Base-by-base conservation (phyloP, 257 asterid species). In the Penstemon davidsonii region DNA sequence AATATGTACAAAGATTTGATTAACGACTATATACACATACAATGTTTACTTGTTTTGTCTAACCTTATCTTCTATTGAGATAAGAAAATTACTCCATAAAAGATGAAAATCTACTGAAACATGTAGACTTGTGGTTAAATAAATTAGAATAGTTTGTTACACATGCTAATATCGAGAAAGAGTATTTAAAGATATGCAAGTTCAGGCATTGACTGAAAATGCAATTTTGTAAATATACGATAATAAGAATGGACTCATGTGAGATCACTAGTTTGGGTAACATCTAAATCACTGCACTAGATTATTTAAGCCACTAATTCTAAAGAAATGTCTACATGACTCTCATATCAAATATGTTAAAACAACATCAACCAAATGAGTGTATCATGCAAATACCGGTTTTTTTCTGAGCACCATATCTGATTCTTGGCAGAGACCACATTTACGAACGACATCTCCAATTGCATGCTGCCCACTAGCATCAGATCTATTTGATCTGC, bases 401-500 rank as follows among this genome's bases (percentile, higher is more conserved):
- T 84, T 93, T 79, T 84, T 81, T 68, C 76, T 87, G 71, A 90
- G 97, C 69, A 88, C 92, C 99, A 93, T 88, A 73, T 93, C 90
- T 55, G 88, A 85, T 74, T 83, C 96, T 77, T 75, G 88, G 75
- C 99, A 93, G 67, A 78, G 82, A 61, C 82, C 81, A 69, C 99
- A 93, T 83, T 83, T 84, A 65, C 96, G 82, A 78, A 93, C 91
- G 55, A 90, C 74, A 52, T 78, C 92, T 47, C 94, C 90, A 76
- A 67, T 74, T 64, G 82, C 52, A 71, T 84, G 81, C 71, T 81
- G 95, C 63, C 85, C 96, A 46, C 67, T 77, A 75, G 74, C 66
- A 59, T 74, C 76, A 62, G 92, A 57, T 83, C 97, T 87, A 77
- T 80, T 87, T 80, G 96, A 83, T 76, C 99, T 88, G 84, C 83